phyloP scores from a whole-genome alignment of 2,329 filamentous ascomycete genomes.

The Talaromyces sp. region DNA sequence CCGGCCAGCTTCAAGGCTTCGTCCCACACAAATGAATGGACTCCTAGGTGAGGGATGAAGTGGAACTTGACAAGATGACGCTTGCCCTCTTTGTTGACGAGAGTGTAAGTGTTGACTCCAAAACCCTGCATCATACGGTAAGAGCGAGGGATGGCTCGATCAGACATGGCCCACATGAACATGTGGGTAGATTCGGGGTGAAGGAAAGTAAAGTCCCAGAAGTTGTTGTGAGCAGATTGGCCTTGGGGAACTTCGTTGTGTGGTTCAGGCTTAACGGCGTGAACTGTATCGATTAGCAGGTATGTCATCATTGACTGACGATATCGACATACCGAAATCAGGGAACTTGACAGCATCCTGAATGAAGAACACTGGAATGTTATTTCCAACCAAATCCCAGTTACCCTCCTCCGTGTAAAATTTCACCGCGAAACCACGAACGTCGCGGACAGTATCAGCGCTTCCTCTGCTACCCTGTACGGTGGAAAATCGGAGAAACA shows the following conservation, averaged over 20 bases:
- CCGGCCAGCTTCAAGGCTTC: conserved; percentile 72
- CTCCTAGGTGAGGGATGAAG: conserved; percentile 69
- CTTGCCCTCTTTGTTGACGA: conserved; percentile 65
- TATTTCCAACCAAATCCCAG: conserved; percentile 71
- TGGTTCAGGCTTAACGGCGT: conserved; percentile 65
- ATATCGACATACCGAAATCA: conserved; percentile 48
- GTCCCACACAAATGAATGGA: conserved; percentile 71
- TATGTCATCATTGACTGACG: background rate
- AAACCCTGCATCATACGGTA: conserved; percentile 86
- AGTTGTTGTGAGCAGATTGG: conserved; percentile 69
- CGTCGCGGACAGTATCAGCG: conserved; percentile 78
- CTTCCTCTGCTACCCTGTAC: conserved; percentile 71
- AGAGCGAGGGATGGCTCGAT: conserved; percentile 68
- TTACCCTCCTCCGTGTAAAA: conserved; percentile 76
- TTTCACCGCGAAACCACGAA: conserved; percentile 74
- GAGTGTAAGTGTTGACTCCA: conserved; percentile 73
- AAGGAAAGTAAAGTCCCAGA: conserved; percentile 69
- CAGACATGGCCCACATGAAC: conserved; percentile 76
- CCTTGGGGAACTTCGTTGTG: conserved; percentile 68
- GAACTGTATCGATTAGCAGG: conserved; percentile 29
- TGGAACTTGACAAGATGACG: conserved; percentile 74
- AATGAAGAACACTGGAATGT: conserved; percentile 73
- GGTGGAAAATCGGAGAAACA: conserved; percentile 74
- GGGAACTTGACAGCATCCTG: conserved; percentile 73
- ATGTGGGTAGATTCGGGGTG: conserved; percentile 73